Base-by-base conservation (phyloP, 208 protist genomes). In the Trypanosoma boissoni region DNA sequence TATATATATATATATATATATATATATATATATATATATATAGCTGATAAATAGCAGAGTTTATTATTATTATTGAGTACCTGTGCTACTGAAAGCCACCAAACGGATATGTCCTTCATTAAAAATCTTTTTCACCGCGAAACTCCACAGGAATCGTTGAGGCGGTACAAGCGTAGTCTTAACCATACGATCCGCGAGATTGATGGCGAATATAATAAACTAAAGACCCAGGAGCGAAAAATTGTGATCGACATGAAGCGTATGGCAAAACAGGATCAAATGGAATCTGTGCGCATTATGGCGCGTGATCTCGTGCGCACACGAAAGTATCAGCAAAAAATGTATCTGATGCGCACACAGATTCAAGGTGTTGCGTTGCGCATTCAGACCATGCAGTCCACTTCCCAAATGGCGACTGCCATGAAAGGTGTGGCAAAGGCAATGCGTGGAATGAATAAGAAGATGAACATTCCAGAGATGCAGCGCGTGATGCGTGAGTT, bases 401-500 rank as follows among this genome's bases (percentile, higher is more conserved):
- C 91, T 14, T 59, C 64, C 31, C 74, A 93, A 62, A 94, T 97
- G 89, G 86, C 90, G 8, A 64, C 80, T 0, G 84, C 92, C 3
- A 98, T 97, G 92, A 93, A 95, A 64, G 92, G 90, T 21, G 84
- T 95, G 9, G 79, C 89, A 14, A 96, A 86, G 79, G 86, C 87
- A 16, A 96, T 96, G 91, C 80, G 80, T 24, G 60, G 62, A 23
- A 99, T 99, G 97, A 99, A 99, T 84, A 86, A 74, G 55, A 78
- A 95, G 53, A 97, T 99, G 86, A 98, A 99, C 58, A 71, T 99
- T 23, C 96, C 97, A 0, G 79, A 89, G 55, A 97, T 99, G 80
- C 93, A 98, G 80, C 85, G 94, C 62, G 98, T 99, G 63, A 98
- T 99, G 95, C 87, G 87, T 55, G 97, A 99, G 72, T 99, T 99